Percentiles rank a stretch among this genome's conserved stretches.
These are phyloP conservation scores for Blastobotrys parvus DNA, from an alignment of 805 yeast species.

Conservation along the genomic window DNA sequence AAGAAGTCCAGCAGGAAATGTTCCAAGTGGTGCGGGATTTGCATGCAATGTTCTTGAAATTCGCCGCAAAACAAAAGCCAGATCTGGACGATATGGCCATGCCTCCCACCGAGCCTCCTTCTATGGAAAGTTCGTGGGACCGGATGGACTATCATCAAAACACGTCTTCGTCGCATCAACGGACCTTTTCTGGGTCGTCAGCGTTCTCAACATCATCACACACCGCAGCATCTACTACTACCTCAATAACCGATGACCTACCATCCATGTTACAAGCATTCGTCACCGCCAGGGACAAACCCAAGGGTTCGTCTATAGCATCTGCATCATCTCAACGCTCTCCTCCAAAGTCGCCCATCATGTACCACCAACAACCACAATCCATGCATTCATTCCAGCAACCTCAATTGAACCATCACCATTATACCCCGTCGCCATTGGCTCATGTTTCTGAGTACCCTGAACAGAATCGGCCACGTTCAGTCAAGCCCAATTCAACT, in stretches of 20 bases:
- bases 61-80: constrained; percentile 6
- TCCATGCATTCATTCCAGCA: too few species aligned
- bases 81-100: background rate
- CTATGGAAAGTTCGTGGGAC: background rate
- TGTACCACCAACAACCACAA: background rate
- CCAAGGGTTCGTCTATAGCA: background rate
- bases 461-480: too few species aligned
- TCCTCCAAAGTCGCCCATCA: background rate
- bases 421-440: too few species aligned
- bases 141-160: too few species aligned
- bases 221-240: background rate
- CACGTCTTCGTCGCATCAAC: background rate
- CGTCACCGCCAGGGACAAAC: constrained; percentile 13
- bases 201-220: background rate
- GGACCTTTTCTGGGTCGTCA: background rate
- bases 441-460: too few species aligned
- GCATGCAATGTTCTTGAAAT: constrained; percentile 23
- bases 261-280: constrained; percentile 21
- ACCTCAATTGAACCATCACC: too few species aligned
- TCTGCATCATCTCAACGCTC: constrained; percentile 5
- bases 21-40: constrained; percentile 25
- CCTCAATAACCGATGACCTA: constrained; percentile 19
- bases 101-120: background rate
- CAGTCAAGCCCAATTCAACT: too few species aligned
- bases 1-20: constrained; percentile 22